A percentile compares a stretch with the other conserved stretches of the same genome.
Evolutionary conservation across 306 rosid species (phyloP).

Genomic region (Fragaria ananassa): DNA sequence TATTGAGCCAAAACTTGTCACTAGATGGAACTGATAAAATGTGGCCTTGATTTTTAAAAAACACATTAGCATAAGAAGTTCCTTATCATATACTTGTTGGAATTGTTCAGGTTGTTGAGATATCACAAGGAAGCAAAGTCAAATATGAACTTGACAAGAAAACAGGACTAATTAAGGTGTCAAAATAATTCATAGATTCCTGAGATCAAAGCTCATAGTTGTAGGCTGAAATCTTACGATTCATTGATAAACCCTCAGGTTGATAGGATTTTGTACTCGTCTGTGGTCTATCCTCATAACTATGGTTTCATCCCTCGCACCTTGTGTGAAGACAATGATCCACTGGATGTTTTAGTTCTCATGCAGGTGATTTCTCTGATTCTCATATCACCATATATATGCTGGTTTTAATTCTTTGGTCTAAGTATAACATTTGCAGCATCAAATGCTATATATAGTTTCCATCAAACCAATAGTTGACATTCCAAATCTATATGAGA

Average conservation of each 20-base stretch:
- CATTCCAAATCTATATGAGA: not conserved
- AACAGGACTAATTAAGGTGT: conserved; percentile 92
- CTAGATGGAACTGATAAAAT: not conserved
- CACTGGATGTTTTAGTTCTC: conserved; percentile 83
- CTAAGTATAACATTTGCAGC: not conserved
- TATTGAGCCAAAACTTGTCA: conserved; percentile 1
- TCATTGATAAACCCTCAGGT: conserved; percentile 49
- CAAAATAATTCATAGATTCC: not conserved
- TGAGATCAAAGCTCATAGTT: conserved; percentile 11
- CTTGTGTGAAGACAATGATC: conserved; percentile 95
- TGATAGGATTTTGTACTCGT: conserved; percentile 85
- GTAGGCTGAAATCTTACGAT: not conserved
- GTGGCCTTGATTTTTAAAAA: not conserved
- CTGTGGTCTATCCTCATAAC: conserved; percentile 93
- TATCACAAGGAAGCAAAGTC: conserved; percentile 92
- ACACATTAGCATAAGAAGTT: not conserved
- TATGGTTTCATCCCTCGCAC: conserved; percentile 94
- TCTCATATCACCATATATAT: not conserved
- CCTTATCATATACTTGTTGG: conserved; percentile 27
- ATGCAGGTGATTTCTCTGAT: conserved; percentile 63
- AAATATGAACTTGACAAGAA: conserved; percentile 96
- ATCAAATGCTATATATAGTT: not conserved
- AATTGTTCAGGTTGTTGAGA: conserved; percentile 79
- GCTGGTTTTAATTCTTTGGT: not conserved
- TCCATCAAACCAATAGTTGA: not conserved